A percentile compares a stretch with the other conserved stretches of the same genome.
Conservation (phyloP, 2,329 filamentous ascomycete species). For the Didymellaceae sp. region DNA sequence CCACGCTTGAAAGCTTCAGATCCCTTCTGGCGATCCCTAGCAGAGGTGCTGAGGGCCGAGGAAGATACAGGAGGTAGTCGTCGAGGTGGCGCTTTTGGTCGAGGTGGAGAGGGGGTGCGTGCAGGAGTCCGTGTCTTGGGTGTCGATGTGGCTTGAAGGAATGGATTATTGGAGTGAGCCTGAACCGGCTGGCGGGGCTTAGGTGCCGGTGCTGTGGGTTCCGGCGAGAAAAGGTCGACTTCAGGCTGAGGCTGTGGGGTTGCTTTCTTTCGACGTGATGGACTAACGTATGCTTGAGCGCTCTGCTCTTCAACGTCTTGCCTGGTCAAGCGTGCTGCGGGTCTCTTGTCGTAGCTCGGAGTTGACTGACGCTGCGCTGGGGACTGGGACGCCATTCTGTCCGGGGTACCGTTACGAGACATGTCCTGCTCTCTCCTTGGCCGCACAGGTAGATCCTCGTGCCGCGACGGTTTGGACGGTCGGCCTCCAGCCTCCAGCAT, state of each 20-base stretch:
- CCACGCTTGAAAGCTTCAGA: slow-evolving; percentile 92
- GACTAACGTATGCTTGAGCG: slow-evolving; percentile 85
- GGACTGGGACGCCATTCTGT: slow-evolving; percentile 50
- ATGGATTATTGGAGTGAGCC: slow-evolving; percentile 49
- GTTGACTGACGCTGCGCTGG: slow-evolving; percentile 45
- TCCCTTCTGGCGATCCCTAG: slow-evolving; percentile 78
- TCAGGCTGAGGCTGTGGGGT: slow-evolving; percentile 53
- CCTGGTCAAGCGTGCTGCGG: slow-evolving; percentile 70
- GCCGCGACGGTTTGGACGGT: slow-evolving; percentile 51
- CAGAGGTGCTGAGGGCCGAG: slow-evolving; percentile 74
- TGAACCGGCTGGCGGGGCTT: slow-evolving; percentile 43
- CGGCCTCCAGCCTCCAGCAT: slow-evolving; percentile 75
- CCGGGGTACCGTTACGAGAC: slow-evolving; percentile 37
- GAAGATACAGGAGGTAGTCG: slow-evolving; percentile 72
- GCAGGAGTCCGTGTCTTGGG: slow-evolving; percentile 44
- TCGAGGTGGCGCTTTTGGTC: slow-evolving; percentile 60
- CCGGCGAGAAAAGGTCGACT: slow-evolving; percentile 66
- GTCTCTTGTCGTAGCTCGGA: slow-evolving; percentile 42
- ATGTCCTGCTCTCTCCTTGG: slow-evolving; percentile 34
- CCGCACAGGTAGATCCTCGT: slow-evolving; percentile 30
- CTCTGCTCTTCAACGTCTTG: slow-evolving; percentile 80
- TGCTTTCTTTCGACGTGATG: slow-evolving; percentile 77
- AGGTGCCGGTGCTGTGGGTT: slow-evolving; percentile 33
- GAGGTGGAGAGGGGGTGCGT: slow-evolving; percentile 51
- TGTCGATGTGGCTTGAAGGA: slow-evolving; percentile 38